Evolutionary conservation across 768 basidiomycete species (phyloP), one percentile per base, ranked within the genome.

Genomic region (Goffeauzyma gilvescens): DNA sequence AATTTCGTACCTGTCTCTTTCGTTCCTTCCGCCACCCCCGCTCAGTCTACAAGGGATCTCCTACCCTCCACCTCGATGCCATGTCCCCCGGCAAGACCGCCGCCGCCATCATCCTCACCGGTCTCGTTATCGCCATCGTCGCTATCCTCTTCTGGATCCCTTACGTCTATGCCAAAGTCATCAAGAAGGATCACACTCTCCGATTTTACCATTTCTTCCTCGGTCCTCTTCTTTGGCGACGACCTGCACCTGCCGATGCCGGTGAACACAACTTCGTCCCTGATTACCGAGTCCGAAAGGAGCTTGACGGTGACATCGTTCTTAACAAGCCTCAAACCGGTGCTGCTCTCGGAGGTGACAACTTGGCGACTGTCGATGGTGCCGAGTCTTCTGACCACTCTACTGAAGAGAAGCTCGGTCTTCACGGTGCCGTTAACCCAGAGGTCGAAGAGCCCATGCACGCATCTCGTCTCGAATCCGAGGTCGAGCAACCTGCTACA

Each of bases 161-260:
- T 4, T 69, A 54, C 52, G 66, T 67, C 38, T 50, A 65, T 53
- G 45, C 46, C 46, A 64, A 64, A 46, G 64, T 67, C 40, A 44
- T 67, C 48, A 59, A 58, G 49, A 64, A 65, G 53, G 67, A 69
- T 49, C 63, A 67, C 60, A 67, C 50, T 58, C 42, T 67, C 32
- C 51, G 57, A 41, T 66, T 50, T 46, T 66, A 59, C 54, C 65
- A 67, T 52, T 65, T 67, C 57, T 63, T 68, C 63, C 52, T 57
- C 41, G 67, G 67, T 7, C 68, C 68, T 4, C 39, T 63, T 6
- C 60, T 68, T 9, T 67, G 64, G 63, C 53, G 49, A 22, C 57
- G 67, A 33, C 46, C 50, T 35, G 51, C 65, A 5, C 66, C 66
- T 2, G 56, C 51, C 7, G 62, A 60, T 26, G 58, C 60, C n/a